A percentile compares a stretch with the other conserved stretches of the same genome.
phyloP scores from a whole-genome alignment of 495 filamentous ascomycete species.

The Lasiosphaeria hispida region DNA sequence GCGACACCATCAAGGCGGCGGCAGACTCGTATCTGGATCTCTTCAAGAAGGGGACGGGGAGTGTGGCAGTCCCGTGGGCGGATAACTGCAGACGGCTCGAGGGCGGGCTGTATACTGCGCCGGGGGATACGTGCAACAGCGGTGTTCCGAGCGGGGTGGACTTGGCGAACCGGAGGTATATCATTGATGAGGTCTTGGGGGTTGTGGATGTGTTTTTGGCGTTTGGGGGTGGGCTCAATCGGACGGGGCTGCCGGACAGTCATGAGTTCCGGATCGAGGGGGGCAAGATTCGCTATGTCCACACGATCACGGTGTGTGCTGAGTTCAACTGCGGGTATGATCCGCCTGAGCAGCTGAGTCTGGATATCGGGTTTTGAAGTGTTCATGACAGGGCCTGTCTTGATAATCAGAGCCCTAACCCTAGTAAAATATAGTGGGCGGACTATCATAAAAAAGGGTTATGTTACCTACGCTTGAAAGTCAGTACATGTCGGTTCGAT shows the following conservation, averaged over 20 bases:
- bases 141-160: conserved; percentile 39
- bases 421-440: too few relatives aligned
- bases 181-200: conserved; percentile 47
- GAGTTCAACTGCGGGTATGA: conserved; percentile 31
- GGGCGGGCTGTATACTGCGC: conserved; percentile 41
- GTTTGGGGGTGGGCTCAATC: conserved; percentile 31
- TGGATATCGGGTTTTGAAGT: conserved; percentile 14
- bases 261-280: conserved; percentile 50
- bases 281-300: conserved; percentile 45
- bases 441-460: too few relatives aligned
- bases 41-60: conserved; percentile 38
- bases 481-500: too few relatives aligned
- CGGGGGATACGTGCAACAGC: conserved; percentile 35
- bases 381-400: too few relatives aligned
- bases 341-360: conserved; percentile 10
- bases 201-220: conserved; percentile 44
- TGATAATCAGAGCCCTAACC: too few relatives aligned
- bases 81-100: conserved; percentile 43
- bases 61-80: conserved; percentile 45
- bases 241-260: conserved; percentile 41
- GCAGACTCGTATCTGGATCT: conserved; percentile 48
- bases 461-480: too few relatives aligned
- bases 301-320: conserved; percentile 40
- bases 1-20: conserved; percentile 43
- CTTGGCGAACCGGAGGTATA: conserved; percentile 40